Evolutionary conservation across 1,139 yeast genomes (phyloP).

Genomic region (Candida dubliniensis): DNA sequence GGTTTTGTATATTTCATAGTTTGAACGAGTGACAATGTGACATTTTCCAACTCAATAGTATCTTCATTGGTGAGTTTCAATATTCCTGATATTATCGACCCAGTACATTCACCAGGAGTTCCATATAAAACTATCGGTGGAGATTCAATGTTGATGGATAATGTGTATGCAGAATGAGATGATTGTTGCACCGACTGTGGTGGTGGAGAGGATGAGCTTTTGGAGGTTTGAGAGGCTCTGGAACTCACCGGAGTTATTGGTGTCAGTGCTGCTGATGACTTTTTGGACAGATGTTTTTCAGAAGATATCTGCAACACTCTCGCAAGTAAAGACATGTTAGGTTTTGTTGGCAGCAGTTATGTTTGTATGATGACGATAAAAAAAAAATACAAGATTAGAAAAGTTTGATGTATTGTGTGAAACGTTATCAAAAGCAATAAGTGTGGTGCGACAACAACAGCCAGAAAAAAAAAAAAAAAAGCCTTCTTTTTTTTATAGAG

Average conservation of each 20-base stretch:
- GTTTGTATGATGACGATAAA: too few relatives aligned
- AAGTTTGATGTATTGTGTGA: too few relatives aligned
- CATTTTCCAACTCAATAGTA: constrained; percentile 49
- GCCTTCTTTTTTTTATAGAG: too few relatives aligned
- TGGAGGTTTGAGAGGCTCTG: neutral
- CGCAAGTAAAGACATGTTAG: constrained; percentile 3
- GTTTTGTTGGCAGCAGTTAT: too few relatives aligned
- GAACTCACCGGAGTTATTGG: constrained; percentile 9
- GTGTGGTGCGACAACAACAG: too few relatives aligned
- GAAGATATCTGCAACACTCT: constrained; percentile 6
- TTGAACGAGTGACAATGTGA: constrained; percentile 69
- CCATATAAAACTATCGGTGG: constrained; percentile 92
- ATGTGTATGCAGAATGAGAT: constrained; percentile 12
- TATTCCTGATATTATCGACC: constrained; percentile 82
- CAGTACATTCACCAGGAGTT: constrained; percentile 71
- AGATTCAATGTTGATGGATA: constrained; percentile 72
- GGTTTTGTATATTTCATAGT: constrained; percentile 66
- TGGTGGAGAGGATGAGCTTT: constrained; percentile 7
- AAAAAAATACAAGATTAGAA: too few relatives aligned
- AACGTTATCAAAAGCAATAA: too few relatives aligned
- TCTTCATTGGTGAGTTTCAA: constrained; percentile 25
- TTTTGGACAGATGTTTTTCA: constrained; percentile 3
- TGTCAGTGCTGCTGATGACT: constrained; percentile 8
- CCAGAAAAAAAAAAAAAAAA: too few relatives aligned
- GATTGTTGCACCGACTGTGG: neutral